phyloP scores from a whole-genome alignment of 495 filamentous ascomycete genomes.

The Mycothermus thermophilus region DNA sequence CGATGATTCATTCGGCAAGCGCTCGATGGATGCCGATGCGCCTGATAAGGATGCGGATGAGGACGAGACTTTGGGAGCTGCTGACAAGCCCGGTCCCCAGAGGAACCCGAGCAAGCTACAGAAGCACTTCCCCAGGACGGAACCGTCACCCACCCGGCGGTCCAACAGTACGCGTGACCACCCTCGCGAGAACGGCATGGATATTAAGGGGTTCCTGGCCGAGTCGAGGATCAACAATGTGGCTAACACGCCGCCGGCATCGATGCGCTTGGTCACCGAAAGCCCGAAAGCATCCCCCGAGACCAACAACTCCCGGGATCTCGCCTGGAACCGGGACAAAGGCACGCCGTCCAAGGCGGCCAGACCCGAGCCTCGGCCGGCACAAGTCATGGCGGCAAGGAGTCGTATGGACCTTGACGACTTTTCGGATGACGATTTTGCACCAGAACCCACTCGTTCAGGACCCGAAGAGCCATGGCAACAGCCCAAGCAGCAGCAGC shows the following conservation, averaged over 20 bases:
- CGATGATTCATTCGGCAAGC: conserved; percentile 53
- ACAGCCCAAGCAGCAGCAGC: conserved; percentile 15
- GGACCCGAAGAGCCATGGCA: conserved; percentile 3
- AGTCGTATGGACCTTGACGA: conserved; percentile 36
- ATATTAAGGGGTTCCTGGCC: conserved; percentile 18
- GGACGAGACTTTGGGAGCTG: conserved; percentile 24
- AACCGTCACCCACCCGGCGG: conserved; percentile 39
- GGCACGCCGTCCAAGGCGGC: conserved; percentile 18
- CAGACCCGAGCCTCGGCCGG: conserved; percentile 31
- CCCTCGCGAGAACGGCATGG: conserved; percentile 16
- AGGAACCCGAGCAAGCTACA: conserved; percentile 60
- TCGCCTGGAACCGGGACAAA: conserved; percentile 13
- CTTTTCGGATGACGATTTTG: conserved; percentile 30
- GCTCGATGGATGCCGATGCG: conserved; percentile 35
- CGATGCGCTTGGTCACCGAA: conserved; percentile 48
- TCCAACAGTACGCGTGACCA: conserved; percentile 9
- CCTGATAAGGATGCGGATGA: conserved; percentile 31
- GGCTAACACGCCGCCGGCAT: conserved; percentile 33
- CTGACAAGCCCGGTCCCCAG: neutral
- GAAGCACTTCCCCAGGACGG: conserved; percentile 45
- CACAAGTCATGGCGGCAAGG: conserved; percentile 38
- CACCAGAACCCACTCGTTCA: conserved; percentile 13
- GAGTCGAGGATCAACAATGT: conserved; percentile 30
- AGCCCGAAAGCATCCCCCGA: conserved; percentile 33
- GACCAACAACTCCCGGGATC: conserved; percentile 20